Conservation (phyloP, 1,284 basidiomycete species). For the Salmacisia buchloeana region DNA sequence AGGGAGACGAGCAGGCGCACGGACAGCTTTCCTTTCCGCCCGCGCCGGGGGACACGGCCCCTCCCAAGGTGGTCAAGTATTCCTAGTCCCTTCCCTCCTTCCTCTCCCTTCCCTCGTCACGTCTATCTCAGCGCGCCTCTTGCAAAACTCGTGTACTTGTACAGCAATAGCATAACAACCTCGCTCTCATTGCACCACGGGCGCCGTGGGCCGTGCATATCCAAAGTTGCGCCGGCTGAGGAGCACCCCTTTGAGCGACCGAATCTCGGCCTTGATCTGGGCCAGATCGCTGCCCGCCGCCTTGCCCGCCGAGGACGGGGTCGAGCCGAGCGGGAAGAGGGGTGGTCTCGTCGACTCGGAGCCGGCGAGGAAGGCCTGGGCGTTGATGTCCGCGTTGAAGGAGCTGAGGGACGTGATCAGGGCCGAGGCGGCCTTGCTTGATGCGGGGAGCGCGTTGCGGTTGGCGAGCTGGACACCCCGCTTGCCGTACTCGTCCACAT, state of each 20-base stretch:
- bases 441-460: conserved; percentile 1
- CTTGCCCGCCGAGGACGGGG: background rate
- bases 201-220: background rate
- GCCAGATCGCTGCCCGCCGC: background rate
- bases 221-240: conserved; percentile 7
- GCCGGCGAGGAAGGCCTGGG: background rate
- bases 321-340: background rate
- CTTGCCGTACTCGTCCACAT: background rate
- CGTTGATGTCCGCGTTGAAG: background rate
- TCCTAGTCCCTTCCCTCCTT: background rate
- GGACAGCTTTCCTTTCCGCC: background rate
- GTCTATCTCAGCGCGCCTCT: too few species aligned
- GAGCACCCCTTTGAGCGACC: background rate
- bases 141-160: background rate
- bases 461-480: background rate
- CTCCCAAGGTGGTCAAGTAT: conserved; percentile 5
- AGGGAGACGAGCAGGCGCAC: too few species aligned
- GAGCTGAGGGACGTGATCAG: background rate
- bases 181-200: background rate
- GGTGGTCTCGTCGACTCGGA: background rate
- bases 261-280: conserved; percentile 9
- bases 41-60: background rate
- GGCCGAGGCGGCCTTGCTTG: background rate
- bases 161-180: background rate
- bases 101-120: too few species aligned